Evolutionary conservation across 306 rosid species (phyloP).

Genomic region (Pterocarpus santalinus): DNA sequence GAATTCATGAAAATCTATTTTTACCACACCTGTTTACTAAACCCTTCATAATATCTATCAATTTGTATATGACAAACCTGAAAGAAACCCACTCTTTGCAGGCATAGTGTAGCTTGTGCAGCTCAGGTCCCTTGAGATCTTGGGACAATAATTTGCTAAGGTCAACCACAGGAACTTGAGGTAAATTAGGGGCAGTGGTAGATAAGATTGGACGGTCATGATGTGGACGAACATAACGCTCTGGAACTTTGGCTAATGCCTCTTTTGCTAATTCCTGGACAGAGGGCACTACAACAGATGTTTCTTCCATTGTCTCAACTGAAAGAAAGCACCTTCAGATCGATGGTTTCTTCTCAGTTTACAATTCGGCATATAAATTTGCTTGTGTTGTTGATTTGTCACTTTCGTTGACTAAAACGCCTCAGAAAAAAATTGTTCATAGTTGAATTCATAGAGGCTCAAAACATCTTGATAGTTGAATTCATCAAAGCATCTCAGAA

Average conservation of each 20-base stretch:
- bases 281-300: conserved; percentile 42
- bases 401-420: background rate
- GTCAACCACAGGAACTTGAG: conserved; percentile 56
- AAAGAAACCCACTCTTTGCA: conserved; percentile 71
- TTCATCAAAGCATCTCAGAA: no score
- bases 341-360: background rate
- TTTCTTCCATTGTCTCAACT: conserved; percentile 32
- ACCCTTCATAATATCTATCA: no score
- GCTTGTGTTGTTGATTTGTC: background rate
- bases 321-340: background rate
- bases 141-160: conserved; percentile 45
- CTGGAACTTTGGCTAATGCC: background rate
- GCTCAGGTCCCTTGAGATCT: conserved; percentile 40
- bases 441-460: no score
- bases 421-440: no score
- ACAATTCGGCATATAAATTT: background rate
- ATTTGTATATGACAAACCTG: conserved; percentile 38
- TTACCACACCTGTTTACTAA: no score
- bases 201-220: conserved; percentile 40
- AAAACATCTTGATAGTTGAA: no score
- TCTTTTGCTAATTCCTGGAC: conserved; percentile 39
- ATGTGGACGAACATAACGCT: conserved; percentile 24
- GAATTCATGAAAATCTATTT: no score
- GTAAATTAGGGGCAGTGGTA: background rate
- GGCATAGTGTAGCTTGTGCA: conserved; percentile 52